These are phyloP conservation scores for Histomonas meleagridis DNA, from an alignment of 208 protist species.

Conservation along the genomic window DNA sequence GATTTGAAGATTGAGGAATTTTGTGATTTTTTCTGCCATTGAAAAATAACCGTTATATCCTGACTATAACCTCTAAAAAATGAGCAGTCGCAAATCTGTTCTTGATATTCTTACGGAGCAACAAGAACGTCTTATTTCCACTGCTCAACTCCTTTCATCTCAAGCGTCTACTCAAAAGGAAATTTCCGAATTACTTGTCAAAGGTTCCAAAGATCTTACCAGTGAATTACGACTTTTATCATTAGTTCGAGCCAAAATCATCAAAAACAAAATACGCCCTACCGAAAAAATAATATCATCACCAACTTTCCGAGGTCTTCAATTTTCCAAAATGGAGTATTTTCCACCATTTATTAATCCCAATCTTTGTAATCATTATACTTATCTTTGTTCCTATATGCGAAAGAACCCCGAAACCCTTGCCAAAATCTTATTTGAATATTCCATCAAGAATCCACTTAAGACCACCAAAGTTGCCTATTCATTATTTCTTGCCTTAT, in stretches of 20 bases:
- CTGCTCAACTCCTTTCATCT: not conserved
- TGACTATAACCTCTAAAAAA: too few relatives aligned
- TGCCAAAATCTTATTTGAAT: not conserved
- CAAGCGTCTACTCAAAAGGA: not conserved
- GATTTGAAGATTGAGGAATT: too few relatives aligned
- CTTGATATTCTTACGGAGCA: too few relatives aligned
- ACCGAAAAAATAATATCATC: not conserved
- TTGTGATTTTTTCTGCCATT: too few relatives aligned
- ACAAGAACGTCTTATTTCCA: too few relatives aligned
- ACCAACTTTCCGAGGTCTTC: not conserved
- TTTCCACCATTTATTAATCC: not conserved
- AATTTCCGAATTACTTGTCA: not conserved
- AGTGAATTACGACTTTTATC: not conserved
- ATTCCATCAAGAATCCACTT: not conserved
- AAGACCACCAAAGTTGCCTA: not conserved
- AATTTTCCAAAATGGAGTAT: not conserved
- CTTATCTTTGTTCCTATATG: not conserved
- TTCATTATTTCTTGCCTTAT: not conserved
- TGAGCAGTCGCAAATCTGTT: too few relatives aligned
- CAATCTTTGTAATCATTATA: slow-evolving; percentile 6
- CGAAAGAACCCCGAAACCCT: not conserved
- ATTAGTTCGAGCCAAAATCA: not conserved
- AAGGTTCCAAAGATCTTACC: not conserved
- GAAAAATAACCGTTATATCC: too few relatives aligned
- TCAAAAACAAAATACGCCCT: not conserved